Evolutionary conservation across 768 basidiomycete genomes (phyloP), one percentile per base, ranked within the genome.

Genomic region (Lactarius pseudohatsudake): DNA sequence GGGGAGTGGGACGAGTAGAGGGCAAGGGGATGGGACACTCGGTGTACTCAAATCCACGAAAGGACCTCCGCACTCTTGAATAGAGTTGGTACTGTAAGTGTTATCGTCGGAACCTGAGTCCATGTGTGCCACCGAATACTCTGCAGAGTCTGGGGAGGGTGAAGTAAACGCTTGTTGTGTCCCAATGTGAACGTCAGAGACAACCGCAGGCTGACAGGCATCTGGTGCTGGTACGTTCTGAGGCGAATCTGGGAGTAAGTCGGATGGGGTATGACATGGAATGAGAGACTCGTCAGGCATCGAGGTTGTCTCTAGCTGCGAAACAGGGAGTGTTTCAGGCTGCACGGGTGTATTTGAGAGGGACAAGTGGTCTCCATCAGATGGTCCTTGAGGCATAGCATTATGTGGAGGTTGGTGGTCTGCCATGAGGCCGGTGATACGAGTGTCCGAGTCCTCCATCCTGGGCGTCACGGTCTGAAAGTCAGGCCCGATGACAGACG

Each of bases 1-100:
- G 13, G 64, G 64, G 18, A 65, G 59, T 9, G 64, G 64, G 20
- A 61, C 36, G 28, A 56, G 32, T 13, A 15, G 11, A 30, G 64
- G 64, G 38, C 4, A 26, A 28, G 34, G 16, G 30, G 34, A 32
- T 22, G 26, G n/a, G 5, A 16, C 34, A 20, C 22, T 28, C 0
- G 4, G 40, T 34, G 15, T 3, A 13, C 28, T 41, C 4, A n/a
- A 47, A 47, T 22, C 45, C 26, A 18, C 28, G 18, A 20, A 20
- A 50, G 20, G 41, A 4, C 1, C 18, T 41, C 34, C 59, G 50
- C 2, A 36, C 28, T 20, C 41, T 8, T 7, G 22, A 18, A 28
- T 20, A 34, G 47, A 56, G 13, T 18, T 32, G 28, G 5, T 20
- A 10, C 11, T 8, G 32, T 10, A 20, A 10, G 20, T 22, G 13